Base-by-base conservation (phyloP, 2,329 filamentous ascomycete species). In the Fusarium decemcellulare region DNA sequence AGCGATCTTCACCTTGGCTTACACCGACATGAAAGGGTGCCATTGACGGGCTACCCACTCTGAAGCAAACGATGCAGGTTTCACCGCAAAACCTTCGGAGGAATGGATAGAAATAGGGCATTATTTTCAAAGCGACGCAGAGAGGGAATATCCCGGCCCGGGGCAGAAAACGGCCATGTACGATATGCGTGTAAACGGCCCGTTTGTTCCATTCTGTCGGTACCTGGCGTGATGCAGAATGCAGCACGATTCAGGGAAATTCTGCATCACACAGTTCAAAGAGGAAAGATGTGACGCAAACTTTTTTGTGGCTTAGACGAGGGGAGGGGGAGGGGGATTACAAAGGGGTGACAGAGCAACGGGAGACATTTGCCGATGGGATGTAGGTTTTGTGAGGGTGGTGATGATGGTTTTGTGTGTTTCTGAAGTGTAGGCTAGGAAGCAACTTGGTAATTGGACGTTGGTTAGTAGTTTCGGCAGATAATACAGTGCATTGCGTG, bases 161-260 rank as follows among this genome's bases (percentile, higher is more conserved):
- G 34, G n/a, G 30, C 14, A 50, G n/a, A 18, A 14, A 29, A 34
- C 30, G 14, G 36, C 36, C 36, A 15, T 39, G 36, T 23, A 23
- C 23, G 23, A 23, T 23, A 51, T 36, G 30, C 29, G 37, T 34
- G 37, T 44, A 60, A 54, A 60, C 48, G 57, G 57, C 30, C 57
- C 58, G 42, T 48, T 61, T 55, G 40, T 55, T 39, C 58, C 58
- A 61, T 44, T 11, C 48, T 61, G 50, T 54, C 58, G 58, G 58
- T 46, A 61, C 34, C 29, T 56, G 52, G 52, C 30, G 29, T 55
- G 50, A 53, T 53, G 43, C 11, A 46, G 23, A 46, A 29, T 10
- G 23, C 14, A 15, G 10, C 50, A 53, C 16, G 50, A 53, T 53
- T 53, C 27, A 27, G 36, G 23, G 23, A 23, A 23, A 23, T 23